Base-by-base conservation (phyloP, 352 stramenopile species). In the Phytopythium vexans region DNA sequence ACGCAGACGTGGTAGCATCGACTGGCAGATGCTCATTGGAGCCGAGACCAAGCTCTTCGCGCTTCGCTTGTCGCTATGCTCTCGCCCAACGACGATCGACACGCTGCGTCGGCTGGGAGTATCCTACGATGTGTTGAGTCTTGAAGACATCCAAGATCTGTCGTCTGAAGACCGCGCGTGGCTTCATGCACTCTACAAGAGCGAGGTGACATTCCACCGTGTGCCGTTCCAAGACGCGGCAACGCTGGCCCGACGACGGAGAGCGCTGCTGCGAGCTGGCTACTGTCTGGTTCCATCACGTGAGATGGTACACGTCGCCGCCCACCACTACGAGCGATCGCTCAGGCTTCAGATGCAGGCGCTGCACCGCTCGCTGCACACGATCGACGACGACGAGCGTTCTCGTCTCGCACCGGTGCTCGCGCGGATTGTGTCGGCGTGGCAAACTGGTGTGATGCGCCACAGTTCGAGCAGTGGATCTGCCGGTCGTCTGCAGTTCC, bases 11-110 rank as follows among this genome's bases (percentile, higher is more conserved):
- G 21, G 21, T 27, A 37, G 48, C 16, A 3, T 62, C 32, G 54
- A 58, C 8, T 74, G 67, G 64, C 63, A 82, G 39, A 89, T 77
- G 84, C 42, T 91, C 8, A 50, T 90, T 12, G 55, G 72, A 37
- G 56, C 60, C 8, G 84, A 94, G 60, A 46, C 62, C 7, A 70
- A 61, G 31, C 69, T 89, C 10, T 68, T 87, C 14, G 41, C 47
- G 5, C 37, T 60, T 44, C 70, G 71, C 4, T 52, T 89, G 21
- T 38, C 51, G 33, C 12, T 6, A 34, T 8, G 0, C 3, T 4
- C 8, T 45, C 12, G 48, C 46, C 33, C 14, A 12, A 4, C 40
- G 53, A 5, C 57, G 37, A 4, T 49, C 51, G 32, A 38, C 35
- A 40, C 62, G 1, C 56, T 82, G n/a, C 32, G 49, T 2, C 41